phyloP scores from a whole-genome alignment of 345 rosid species.

The Lumnitzera littorea region DNA sequence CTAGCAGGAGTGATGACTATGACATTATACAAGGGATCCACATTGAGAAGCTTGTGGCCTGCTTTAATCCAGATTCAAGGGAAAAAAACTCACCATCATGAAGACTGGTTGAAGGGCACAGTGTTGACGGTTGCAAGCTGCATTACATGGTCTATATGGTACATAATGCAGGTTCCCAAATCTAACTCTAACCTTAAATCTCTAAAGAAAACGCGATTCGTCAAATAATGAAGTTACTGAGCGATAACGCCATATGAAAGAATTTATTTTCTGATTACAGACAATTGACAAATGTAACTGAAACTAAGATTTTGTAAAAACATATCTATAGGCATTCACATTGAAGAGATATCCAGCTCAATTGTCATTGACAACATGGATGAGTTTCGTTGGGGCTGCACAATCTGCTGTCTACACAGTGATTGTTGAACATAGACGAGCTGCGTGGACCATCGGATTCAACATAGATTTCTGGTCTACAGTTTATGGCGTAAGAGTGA shows the following conservation, averaged over 20 bases:
- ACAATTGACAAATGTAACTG: too few species aligned
- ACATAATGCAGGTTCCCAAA: slow-evolving; percentile 54
- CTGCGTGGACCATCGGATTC: slow-evolving; percentile 50
- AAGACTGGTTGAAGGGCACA: slow-evolving; percentile 58
- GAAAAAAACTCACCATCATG: slow-evolving; percentile 15
- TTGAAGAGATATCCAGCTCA: slow-evolving; percentile 58
- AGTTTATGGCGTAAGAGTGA: slow-evolving; percentile 43
- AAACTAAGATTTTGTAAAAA: not conserved
- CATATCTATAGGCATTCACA: slow-evolving; percentile 35
- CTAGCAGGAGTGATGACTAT: slow-evolving; percentile 45
- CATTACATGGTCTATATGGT: slow-evolving; percentile 53
- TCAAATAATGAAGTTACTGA: too few species aligned
- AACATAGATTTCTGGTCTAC: slow-evolving; percentile 51
- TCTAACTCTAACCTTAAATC: not conserved
- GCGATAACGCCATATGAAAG: too few species aligned
- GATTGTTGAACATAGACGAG: slow-evolving; percentile 28
- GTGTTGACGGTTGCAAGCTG: slow-evolving; percentile 52
- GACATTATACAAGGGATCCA: slow-evolving; percentile 54
- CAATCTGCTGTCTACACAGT: slow-evolving; percentile 54
- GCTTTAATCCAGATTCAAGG: slow-evolving; percentile 34
- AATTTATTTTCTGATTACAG: too few species aligned
- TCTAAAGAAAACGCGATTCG: not conserved
- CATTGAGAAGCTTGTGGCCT: slow-evolving; percentile 24
- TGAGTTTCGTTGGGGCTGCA: slow-evolving; percentile 47
- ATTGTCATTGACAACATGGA: slow-evolving; percentile 61